A percentile compares a stretch with the other conserved stretches of the same genome.
These are phyloP conservation scores for Pseudovirgaria hyperparasitica DNA, from an alignment of 2,329 filamentous ascomycete species.

Conservation along the genomic window DNA sequence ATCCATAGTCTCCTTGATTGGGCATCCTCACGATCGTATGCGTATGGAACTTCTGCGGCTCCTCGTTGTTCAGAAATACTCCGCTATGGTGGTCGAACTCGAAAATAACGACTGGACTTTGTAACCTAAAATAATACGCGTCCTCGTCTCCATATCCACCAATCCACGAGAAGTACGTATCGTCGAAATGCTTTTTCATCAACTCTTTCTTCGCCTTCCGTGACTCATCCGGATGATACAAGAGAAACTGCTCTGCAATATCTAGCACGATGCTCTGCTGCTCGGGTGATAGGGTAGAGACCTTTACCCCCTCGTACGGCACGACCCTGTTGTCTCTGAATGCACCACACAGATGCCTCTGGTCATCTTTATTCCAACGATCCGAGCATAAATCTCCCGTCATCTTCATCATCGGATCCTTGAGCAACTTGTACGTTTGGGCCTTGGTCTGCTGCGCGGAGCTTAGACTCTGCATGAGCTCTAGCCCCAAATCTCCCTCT, in stretches of 20 bases:
- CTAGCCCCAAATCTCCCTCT: constrained; percentile 52
- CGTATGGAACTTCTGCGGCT: constrained; percentile 67
- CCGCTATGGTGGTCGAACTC: constrained; percentile 75
- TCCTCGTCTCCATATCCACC: constrained; percentile 54
- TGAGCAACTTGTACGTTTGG: constrained; percentile 46
- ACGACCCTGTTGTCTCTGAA: constrained; percentile 68
- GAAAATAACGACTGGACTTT: constrained; percentile 60
- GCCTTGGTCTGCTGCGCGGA: constrained; percentile 35
- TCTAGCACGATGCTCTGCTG: constrained; percentile 44
- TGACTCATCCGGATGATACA: constrained; percentile 51
- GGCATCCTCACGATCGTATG: constrained; percentile 62
- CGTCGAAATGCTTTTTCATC: constrained; percentile 43
- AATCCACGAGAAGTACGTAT: constrained; percentile 74
- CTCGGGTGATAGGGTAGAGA: constrained; percentile 32
- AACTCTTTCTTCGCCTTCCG: constrained; percentile 42
- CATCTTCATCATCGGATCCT: constrained; percentile 52
- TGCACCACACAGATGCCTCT: constrained; percentile 65
- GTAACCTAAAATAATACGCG: constrained; percentile 66
- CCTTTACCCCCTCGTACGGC: constrained; percentile 54
- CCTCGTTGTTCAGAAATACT: constrained; percentile 60
- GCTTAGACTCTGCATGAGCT: constrained; percentile 53
- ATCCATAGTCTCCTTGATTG: constrained; percentile 66
- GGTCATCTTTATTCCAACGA: constrained; percentile 71
- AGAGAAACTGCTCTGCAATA: constrained; percentile 51
- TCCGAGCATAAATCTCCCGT: constrained; percentile 34